Evolutionary conservation across 345 rosid genomes (phyloP), one percentile per base, ranked within the genome.

Genomic region (Salix koriyanagi): DNA sequence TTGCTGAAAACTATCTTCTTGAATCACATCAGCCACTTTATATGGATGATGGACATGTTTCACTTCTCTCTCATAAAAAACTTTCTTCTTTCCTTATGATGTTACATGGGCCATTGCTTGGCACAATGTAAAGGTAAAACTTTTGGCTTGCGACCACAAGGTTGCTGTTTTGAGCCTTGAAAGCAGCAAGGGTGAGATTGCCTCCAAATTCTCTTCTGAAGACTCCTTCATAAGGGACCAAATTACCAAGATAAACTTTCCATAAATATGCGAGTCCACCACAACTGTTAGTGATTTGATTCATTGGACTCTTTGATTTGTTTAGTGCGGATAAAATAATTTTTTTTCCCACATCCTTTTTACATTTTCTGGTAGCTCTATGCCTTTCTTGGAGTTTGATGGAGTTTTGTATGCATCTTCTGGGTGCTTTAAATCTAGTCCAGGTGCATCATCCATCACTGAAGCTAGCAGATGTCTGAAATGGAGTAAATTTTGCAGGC

Each of bases 401-500:
- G 48, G 69, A 48, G 44, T 16, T 64, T 50, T 50, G 11, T 19
- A 37, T 21, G 23, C 5, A 16, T 50, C 48, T 54, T 67, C 58
- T 61, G 28, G 65, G 56, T 23, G 52, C 8, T 58, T 66, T 75
- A 36, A 56, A 44, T 36, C 32, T 26, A 23, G 74, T 5, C 9
- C 50, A 61, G 44, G 30, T 58, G 41, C 48, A 69, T 69, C 16
- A 46, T 54, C 18, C 60, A 8, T 67, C 58, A 7, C 46, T 73
- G 65, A 78, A 54, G 70, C 25, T 76, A 62, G 73, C 56, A 73
- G 75, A 70, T 68, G 48, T 79, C 41, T 83, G 75, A 76, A 69
- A 14, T 60, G 71, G 54, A 67, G 3, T 66, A 71, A 72, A 75
- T 84, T 64, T 85, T 84, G 77, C 87, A 96, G 99, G 97, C 67